Conservation (phyloP, 441 rosid genomes). For the Eutrema salsugineum region DNA sequence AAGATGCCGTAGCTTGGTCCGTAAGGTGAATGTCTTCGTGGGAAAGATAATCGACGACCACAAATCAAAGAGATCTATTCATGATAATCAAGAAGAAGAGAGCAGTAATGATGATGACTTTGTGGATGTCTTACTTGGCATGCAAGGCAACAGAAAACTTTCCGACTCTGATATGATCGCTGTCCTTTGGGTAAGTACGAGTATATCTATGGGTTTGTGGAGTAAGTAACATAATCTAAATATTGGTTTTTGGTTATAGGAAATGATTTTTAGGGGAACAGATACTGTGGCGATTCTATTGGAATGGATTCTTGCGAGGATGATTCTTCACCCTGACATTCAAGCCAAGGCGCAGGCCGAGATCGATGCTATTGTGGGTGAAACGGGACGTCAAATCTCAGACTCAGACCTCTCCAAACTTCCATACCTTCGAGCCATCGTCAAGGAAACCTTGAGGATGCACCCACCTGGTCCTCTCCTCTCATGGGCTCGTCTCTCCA, state of each 20-base stretch:
- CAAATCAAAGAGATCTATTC: conserved; percentile 17
- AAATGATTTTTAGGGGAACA: conserved; percentile 85
- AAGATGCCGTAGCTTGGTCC: conserved; percentile 47
- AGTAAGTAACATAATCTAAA: neutral
- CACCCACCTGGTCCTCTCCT: conserved; percentile 91
- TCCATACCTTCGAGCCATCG: conserved; percentile 54
- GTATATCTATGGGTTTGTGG: neutral
- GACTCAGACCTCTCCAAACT: conserved; percentile 46
- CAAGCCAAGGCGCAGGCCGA: conserved; percentile 56
- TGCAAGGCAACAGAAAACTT: conserved; percentile 25
- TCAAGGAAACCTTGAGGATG: conserved; percentile 72
- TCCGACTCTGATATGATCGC: conserved; percentile 30
- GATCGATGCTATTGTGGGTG: conserved; percentile 33
- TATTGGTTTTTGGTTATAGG: conserved; percentile 30
- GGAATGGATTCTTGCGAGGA: conserved; percentile 79
- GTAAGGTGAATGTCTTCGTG: conserved; percentile 54
- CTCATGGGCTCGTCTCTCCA: conserved; percentile 63
- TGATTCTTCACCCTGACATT: conserved; percentile 62
- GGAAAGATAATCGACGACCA: conserved; percentile 56
- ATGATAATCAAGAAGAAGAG: neutral
- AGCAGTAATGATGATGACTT: conserved; percentile 12
- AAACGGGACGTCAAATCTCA: conserved; percentile 3
- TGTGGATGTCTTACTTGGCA: conserved; percentile 27
- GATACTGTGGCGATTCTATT: conserved; percentile 72
- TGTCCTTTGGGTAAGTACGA: conserved; percentile 26